Base-by-base conservation (phyloP, 169 alveolate genomes). In the Plasmodium chabaudi region DNA sequence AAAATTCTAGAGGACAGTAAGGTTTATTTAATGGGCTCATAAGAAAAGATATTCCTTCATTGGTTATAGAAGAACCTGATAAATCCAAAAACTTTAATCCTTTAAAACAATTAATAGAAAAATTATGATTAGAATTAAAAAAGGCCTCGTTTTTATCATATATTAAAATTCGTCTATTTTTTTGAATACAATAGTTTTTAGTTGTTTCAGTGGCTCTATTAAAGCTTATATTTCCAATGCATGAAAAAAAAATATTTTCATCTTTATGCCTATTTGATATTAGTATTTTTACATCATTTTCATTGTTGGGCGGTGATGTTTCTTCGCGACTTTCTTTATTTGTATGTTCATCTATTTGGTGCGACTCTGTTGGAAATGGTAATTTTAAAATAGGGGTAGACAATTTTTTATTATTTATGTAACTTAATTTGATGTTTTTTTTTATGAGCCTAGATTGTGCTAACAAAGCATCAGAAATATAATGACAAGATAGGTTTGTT, bases 151-250 rank as follows among this genome's bases (percentile, higher is more conserved):
- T 75, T 63, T 63, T 75, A 17, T 75, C 23, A 75, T 75, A 75
- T 75, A 75, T 75, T 42, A 46, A 63, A 55, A 61, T 75, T 75
- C 75, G 63, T 39, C 88, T 46, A n/a, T 25, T 21, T 63, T 75
- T 68, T 49, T 75, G 88, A 23, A 75, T 27, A 67, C 25, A 75
- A n/a, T 46, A 25, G 34, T 61, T 51, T 63, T 63, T 75, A 17
- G 75, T 34, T 68, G 57, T 44, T 49, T 75, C 77, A 5, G 68
- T 75, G 9, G 88, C 88, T 63, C 88, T 75, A 39, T 75, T 61
- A 61, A 75, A 67, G n/a, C 21, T 63, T 25, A 44, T 42, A 9
- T 61, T 9, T 9, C 77, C 88, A 12, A 47, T 75, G 19, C 77
- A 75, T 9, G 88, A 75, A 63, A 75, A 75, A 56, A 75, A 75